Conservation (phyloP, 768 basidiomycete genomes). For the Tylopilus sp. region DNA sequence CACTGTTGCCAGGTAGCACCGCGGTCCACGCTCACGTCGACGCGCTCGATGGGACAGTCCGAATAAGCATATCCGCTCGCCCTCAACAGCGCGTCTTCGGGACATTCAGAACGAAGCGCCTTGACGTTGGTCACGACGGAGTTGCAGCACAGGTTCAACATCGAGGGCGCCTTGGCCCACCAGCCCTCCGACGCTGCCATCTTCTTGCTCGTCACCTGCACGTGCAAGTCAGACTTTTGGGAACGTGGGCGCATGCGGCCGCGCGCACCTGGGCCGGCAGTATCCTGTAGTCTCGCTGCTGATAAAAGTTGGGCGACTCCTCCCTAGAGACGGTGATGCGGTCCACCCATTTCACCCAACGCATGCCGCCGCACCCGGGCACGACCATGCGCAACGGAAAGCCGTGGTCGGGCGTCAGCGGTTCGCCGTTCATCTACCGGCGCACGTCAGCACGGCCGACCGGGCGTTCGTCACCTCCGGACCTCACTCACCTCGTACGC, state of each 20-base stretch:
- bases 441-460: neutral
- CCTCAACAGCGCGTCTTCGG: slow-evolving; percentile 23
- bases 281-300: slow-evolving; percentile 69
- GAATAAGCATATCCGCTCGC: slow-evolving; percentile 59
- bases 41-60: slow-evolving; percentile 41
- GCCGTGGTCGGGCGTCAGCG: slow-evolving; percentile 57
- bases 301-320: slow-evolving; percentile 69
- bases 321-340: slow-evolving; percentile 47
- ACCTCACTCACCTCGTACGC: slow-evolving; percentile 53
- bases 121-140: slow-evolving; percentile 46
- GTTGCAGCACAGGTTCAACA: slow-evolving; percentile 59
- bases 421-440: slow-evolving; percentile 59
- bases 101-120: slow-evolving; percentile 7
- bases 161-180: slow-evolving; percentile 57
- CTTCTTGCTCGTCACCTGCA: slow-evolving; percentile 24
- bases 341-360: slow-evolving; percentile 78
- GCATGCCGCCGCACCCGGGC: slow-evolving; percentile 64
- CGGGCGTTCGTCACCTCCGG: no score
- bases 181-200: slow-evolving; percentile 26
- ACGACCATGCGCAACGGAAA: slow-evolving; percentile 66
- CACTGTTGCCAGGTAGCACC: slow-evolving; percentile 51
- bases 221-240: no score
- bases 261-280: slow-evolving; percentile 47
- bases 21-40: slow-evolving; percentile 52
- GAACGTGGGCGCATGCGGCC: no score